Conservation (phyloP, 345 rosid genomes). For the Cardamine chenopodiifolia region DNA sequence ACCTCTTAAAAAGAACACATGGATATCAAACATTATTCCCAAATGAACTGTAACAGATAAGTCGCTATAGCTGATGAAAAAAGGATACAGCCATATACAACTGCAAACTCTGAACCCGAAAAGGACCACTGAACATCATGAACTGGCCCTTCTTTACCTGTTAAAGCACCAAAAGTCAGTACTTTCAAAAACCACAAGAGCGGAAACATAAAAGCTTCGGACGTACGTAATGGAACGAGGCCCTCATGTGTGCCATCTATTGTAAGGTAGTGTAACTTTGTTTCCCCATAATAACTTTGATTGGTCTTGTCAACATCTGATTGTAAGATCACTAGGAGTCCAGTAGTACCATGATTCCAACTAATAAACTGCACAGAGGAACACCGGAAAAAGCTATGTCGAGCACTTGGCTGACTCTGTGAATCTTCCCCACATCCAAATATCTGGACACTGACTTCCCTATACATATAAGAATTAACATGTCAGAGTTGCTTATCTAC, state of each 20-base stretch:
- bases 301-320: conserved; percentile 97
- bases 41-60: neutral
- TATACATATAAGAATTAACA: conserved; percentile 38
- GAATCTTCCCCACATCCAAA: conserved; percentile 63
- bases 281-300: conserved; percentile 93
- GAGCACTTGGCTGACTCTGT: conserved; percentile 77
- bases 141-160: conserved; percentile 98
- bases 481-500: conserved; percentile 24
- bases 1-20: conserved; percentile 18
- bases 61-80: conserved; percentile 12
- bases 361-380: conserved; percentile 78
- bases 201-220: conserved; percentile 17
- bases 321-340: conserved; percentile 80
- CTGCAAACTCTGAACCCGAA: conserved; percentile 91
- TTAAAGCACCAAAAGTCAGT: conserved; percentile 43
- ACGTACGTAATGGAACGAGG: conserved; percentile 87
- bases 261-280: conserved; percentile 89
- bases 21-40: neutral
- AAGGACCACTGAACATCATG: conserved; percentile 98
- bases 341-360: conserved; percentile 89
- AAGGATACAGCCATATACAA: conserved; percentile 99
- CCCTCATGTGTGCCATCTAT: conserved; percentile 86
- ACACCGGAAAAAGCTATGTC: conserved; percentile 85
- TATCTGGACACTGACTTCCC: conserved; percentile 90
- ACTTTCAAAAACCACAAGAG: conserved; percentile 21